Percentiles rank a stretch among this genome's conserved stretches.
These are phyloP conservation scores for Aspergillus alliaceus DNA, from an alignment of 2,329 filamentous ascomycete genomes.

Conservation along the genomic window DNA sequence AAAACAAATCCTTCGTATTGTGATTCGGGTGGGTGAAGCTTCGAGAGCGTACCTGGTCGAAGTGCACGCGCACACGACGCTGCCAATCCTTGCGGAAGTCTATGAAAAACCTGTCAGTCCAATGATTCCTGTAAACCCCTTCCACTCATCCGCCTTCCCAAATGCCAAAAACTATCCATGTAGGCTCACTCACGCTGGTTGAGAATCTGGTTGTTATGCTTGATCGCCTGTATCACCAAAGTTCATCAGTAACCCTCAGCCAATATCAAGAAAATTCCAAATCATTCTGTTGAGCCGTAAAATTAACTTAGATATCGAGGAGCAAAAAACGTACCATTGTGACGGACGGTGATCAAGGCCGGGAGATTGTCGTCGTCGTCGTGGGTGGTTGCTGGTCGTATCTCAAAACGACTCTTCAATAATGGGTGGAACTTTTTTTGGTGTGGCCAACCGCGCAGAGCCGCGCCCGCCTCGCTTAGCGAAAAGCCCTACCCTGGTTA, in stretches of 20 bases:
- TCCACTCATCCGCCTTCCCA: neutral
- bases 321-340: slow-evolving; percentile 46
- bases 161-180: neutral
- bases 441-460: slow-evolving; percentile 41
- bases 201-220: slow-evolving; percentile 98
- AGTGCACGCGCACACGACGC: slow-evolving; percentile 97
- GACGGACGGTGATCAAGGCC: slow-evolving; percentile 55
- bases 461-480: slow-evolving; percentile 46
- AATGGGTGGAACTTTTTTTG: slow-evolving; percentile 42
- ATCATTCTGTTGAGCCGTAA: slow-evolving; percentile 14
- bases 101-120: slow-evolving; percentile 43
- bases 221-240: slow-evolving; percentile 74
- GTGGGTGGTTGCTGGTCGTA: slow-evolving; percentile 47
- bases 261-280: slow-evolving; percentile 9
- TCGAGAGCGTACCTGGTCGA: slow-evolving; percentile 86
- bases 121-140: slow-evolving; percentile 15
- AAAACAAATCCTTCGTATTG: slow-evolving; percentile 13
- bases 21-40: slow-evolving; percentile 14
- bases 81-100: slow-evolving; percentile 99
- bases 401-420: slow-evolving; percentile 42
- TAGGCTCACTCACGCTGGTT: slow-evolving; percentile 76
- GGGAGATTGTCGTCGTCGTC: slow-evolving; percentile 43
- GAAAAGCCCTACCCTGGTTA: slow-evolving; percentile 38
- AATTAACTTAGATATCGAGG: slow-evolving; percentile 14
- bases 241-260: slow-evolving; percentile 17